Evolutionary conservation across 495 filamentous ascomycete genomes (phyloP), one percentile per base, ranked within the genome.

Genomic region (Evernia prunastri): DNA sequence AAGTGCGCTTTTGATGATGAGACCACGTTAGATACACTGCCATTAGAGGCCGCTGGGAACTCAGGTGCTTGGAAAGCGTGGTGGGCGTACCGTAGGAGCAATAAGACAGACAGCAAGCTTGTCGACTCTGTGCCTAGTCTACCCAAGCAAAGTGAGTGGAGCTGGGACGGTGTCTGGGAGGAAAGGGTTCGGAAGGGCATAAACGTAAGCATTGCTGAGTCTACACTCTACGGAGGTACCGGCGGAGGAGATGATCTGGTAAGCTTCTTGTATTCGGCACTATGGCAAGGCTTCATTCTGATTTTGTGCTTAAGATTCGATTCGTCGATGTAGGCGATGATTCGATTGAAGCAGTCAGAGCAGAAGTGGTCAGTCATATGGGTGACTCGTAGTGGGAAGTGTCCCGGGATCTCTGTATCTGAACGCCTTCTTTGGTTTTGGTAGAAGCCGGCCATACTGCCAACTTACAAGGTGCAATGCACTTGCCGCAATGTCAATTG

Each of bases 101-200:
- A 40, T 43, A 35, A 70, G 36, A 4, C 60, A 53, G 63, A 65
- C 23, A 53, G 40, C 33, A 37, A 60, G 31, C 18, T 31, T 43
- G 53, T 57, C 53, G 59, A 59, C 13, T 59, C 33, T 8, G 54
- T 56, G 11, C 27, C 58, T 25, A 59, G 67, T 20, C 70, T 79
- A 51, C 82, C 86, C 58, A 80, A 81, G 35, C 89, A 89, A 3
- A 89, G 86, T 18, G 88, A 94, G 64, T 96, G 92, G 92, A 93
- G 92, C 72, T 96, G 92, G 92, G 91, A 96, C 73, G 92, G 91
- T 1, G 92, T 96, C 11, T 96, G 92, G 92, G 88, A 90, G 66
- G 84, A 89, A 61, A 81, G 92, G 42, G 91, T 92, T 2, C 86
- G 84, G 71, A 86, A 84, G 72, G 88, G 89, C 36, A 82, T 96